Percentiles rank a stretch among this genome's conserved stretches.
Conservation (phyloP, 208 protist genomes). For the Trypanosoma brucei region DNA sequence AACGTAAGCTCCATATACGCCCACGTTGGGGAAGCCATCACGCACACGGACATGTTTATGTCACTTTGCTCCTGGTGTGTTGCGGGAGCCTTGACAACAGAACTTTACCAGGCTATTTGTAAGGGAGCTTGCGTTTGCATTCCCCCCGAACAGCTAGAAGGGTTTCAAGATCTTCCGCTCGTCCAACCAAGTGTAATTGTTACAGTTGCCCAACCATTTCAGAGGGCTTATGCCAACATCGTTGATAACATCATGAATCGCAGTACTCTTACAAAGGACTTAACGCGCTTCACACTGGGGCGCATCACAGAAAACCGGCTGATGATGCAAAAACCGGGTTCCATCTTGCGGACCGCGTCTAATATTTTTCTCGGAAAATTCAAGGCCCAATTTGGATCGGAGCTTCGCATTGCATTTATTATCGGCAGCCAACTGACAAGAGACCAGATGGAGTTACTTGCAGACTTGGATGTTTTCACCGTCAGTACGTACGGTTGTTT, state of each 20-base stretch:
- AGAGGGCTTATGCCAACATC: conserved; percentile 84
- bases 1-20: conserved; percentile 85
- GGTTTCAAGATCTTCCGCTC: conserved; percentile 80
- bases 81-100: conserved; percentile 66
- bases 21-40: conserved; percentile 74
- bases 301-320: conserved; percentile 84
- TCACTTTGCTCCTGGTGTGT: conserved; percentile 90
- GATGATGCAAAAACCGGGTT: conserved; percentile 82
- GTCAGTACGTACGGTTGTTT: conserved; percentile 87
- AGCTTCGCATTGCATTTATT: conserved; percentile 82
- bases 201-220: conserved; percentile 78
- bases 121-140: conserved; percentile 85
- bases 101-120: conserved; percentile 86
- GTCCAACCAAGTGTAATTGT: conserved; percentile 87
- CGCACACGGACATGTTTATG: conserved; percentile 88
- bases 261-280: conserved; percentile 67
- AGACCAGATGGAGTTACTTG: conserved; percentile 83
- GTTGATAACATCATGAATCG: conserved; percentile 87
- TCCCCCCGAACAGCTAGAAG: conserved; percentile 81
- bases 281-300: conserved; percentile 80
- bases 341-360: conserved; percentile 66
- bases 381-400: conserved; percentile 83
- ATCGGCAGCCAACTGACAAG: conserved; percentile 80
- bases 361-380: conserved; percentile 80
- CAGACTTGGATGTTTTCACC: conserved; percentile 87